Percentiles rank a stretch among this genome's conserved stretches.
Conservation (phyloP, 2,329 filamentous ascomycete genomes). For the Neospermospora avenae region DNA sequence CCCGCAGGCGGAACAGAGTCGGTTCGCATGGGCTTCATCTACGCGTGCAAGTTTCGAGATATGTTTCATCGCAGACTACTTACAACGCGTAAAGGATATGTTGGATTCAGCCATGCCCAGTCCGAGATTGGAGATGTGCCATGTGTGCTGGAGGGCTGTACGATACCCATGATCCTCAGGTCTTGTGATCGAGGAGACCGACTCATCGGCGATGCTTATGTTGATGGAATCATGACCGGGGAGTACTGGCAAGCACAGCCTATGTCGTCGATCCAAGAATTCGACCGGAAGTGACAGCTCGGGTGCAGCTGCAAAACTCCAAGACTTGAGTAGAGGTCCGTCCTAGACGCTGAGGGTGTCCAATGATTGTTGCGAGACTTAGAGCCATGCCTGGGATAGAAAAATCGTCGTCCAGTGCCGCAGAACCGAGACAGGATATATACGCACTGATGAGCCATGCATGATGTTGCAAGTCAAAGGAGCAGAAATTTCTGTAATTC, state of each 20-base stretch:
- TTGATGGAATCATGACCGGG: slow-evolving; percentile 19
- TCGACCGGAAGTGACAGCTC: not conserved
- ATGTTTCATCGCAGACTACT: not conserved
- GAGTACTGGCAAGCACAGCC: slow-evolving; percentile 7
- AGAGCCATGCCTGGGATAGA: too few relatives aligned
- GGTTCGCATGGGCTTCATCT: not conserved
- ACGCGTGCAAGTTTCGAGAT: slow-evolving; percentile 1
- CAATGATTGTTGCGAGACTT: too few relatives aligned
- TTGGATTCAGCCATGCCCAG: slow-evolving; percentile 6
- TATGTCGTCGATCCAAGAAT: not conserved
- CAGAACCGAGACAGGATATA: too few relatives aligned
- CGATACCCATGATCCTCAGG: slow-evolving; percentile 6
- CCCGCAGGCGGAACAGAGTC: not conserved
- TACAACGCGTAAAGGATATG: slow-evolving; percentile 2
- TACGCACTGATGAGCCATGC: too few relatives aligned
- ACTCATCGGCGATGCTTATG: slow-evolving; percentile 14
- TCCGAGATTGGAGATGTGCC: slow-evolving; percentile 9
- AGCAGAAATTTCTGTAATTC: too few relatives aligned
- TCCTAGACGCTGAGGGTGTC: too few relatives aligned
- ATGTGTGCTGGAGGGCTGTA: slow-evolving; percentile 9
- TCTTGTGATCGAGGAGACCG: not conserved
- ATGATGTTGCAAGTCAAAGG: too few relatives aligned
- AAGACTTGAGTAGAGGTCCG: too few relatives aligned
- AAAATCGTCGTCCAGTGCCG: too few relatives aligned
- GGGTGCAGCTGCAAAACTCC: too few relatives aligned